Conservation (phyloP, 2,329 filamentous ascomycete species). For the Scytalidium sp. region DNA sequence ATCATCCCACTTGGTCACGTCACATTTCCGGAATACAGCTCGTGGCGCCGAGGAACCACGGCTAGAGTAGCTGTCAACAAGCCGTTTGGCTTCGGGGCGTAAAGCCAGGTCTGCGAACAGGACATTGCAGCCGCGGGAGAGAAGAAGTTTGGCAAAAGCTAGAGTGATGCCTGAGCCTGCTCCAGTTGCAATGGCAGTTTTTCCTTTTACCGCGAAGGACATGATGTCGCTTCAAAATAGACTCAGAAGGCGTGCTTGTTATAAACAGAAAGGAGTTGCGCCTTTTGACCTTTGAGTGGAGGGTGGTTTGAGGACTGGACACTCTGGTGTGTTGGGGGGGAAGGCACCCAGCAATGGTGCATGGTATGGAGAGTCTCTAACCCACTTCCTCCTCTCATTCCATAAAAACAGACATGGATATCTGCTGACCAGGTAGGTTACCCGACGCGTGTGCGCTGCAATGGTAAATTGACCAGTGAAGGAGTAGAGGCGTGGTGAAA, state of each 20-base stretch:
- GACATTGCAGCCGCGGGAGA: conserved; percentile 39
- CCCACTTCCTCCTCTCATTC: too few relatives aligned
- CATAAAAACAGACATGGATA: too few relatives aligned
- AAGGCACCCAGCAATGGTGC: too few relatives aligned
- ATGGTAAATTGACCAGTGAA: too few relatives aligned
- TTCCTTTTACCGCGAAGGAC: conserved; percentile 35
- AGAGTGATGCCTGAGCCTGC: conserved; percentile 51
- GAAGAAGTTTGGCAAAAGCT: conserved; percentile 38
- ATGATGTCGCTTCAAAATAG: conserved; percentile 8
- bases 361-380: too few relatives aligned
- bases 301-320: conserved; percentile 10
- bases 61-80: conserved; percentile 20
- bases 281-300: too few relatives aligned
- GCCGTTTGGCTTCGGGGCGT: conserved; percentile 29
- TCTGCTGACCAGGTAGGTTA: too few relatives aligned
- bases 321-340: conserved; percentile 7
- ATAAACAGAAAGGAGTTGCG: too few relatives aligned
- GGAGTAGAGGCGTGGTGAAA: too few relatives aligned
- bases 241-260: too few relatives aligned
- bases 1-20: conserved; percentile 40
- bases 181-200: conserved; percentile 51
- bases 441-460: too few relatives aligned
- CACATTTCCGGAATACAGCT: conserved; percentile 40
- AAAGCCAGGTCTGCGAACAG: conserved; percentile 40
- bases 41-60: conserved; percentile 6